Base-by-base conservation (phyloP, 2,329 filamentous ascomycete species). In the Cadophora sp. region DNA sequence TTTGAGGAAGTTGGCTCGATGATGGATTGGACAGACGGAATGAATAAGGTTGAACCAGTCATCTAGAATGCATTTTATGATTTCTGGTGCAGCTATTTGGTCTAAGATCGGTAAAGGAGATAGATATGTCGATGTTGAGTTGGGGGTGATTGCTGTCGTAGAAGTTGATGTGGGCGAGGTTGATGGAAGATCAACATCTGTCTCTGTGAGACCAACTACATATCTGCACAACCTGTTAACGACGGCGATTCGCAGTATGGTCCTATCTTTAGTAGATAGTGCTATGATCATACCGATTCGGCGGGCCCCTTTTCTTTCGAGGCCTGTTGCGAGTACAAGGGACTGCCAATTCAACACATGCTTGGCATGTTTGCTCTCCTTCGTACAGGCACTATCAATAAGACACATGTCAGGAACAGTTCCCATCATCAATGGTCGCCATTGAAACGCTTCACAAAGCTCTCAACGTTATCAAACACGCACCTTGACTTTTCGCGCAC, bases 31-130 rank as follows among this genome's bases (percentile, higher is more conserved):
- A 7, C 76, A 74, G 3, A 80, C 65, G 3, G 79, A 73, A 70
- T 80, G 77, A 43, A 80, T 74, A 58, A 75, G 70, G n/a, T 75
- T 70, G 72, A 80, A 80, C 77, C 77, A 80, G 60, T 78, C 73
- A 50, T 72, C 58, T 4, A 80, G 71, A 1, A 80, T 69, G 20
- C 67, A 66, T 18, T 47, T 55, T 36, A 75, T 64, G 13, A 59
- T 61, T 30, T 50, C 50, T 16, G 60, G 43, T 13, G 68, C 59
- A 9, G 67, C 70, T 41, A 73, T 51, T 18, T 55, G 45, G 33
- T 53, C 47, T 14, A 67, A 55, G 36, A 43, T 39, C 8, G 13
- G 20, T 16, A 36, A 8, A 14, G 24, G 48, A 39, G 14, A 14
- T 18, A 36, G 24, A 18, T 30, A 55, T 55, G 51, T 55, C 33